Percentiles rank a stretch among this genome's conserved stretches.
phyloP scores from a whole-genome alignment of 1,139 yeast species.

The Arxiozyma bovina region DNA sequence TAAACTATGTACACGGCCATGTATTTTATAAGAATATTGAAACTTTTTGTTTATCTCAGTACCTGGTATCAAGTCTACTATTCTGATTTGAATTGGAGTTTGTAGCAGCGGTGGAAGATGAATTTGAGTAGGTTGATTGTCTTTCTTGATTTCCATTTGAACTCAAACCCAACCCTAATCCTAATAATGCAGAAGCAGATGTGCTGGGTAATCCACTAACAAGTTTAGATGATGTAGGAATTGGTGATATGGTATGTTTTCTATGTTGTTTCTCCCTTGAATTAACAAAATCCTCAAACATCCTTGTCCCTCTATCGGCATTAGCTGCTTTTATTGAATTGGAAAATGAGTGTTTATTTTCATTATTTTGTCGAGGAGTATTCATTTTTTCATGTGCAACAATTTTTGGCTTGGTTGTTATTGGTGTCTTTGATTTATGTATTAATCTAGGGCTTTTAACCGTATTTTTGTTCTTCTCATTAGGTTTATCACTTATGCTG shows the following conservation, averaged over 20 bases:
- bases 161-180: slow-evolving; percentile 14
- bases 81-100: slow-evolving; percentile 1
- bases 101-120: slow-evolving; percentile 4
- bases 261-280: slow-evolving; percentile 24
- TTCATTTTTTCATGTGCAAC: not conserved
- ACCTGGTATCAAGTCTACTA: not conserved
- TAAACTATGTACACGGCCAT: not conserved
- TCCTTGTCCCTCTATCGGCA: slow-evolving; percentile 14
- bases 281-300: slow-evolving; percentile 31
- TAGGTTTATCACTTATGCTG: not conserved
- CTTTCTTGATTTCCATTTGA: not conserved
- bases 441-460: not conserved
- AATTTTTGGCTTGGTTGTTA: not conserved
- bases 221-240: slow-evolving; percentile 26
- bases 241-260: slow-evolving; percentile 17
- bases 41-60: not conserved
- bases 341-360: slow-evolving; percentile 5
- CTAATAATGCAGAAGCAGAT: slow-evolving; percentile 12
- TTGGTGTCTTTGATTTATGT: not conserved
- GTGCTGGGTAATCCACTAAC: slow-evolving; percentile 32
- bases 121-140: slow-evolving; percentile 2
- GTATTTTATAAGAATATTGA: not conserved
- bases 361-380: not conserved
- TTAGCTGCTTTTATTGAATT: not conserved
- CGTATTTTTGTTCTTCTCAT: not conserved